These are phyloP conservation scores for Solanum hybrid DNA, from an alignment of 305 asterid genomes.

Conservation along the genomic window DNA sequence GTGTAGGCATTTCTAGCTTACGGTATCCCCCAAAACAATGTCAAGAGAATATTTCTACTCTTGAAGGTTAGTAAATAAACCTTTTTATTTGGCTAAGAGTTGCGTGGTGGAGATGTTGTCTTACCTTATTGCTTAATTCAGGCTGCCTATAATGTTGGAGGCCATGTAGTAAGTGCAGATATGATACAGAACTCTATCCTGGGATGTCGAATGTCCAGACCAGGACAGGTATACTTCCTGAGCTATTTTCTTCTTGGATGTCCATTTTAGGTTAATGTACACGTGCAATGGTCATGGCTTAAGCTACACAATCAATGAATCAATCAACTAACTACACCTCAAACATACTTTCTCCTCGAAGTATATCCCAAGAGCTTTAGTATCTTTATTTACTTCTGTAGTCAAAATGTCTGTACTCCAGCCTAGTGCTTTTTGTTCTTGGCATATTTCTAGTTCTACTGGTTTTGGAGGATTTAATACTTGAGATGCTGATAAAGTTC, in stretches of 20 bases:
- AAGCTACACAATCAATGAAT: not conserved
- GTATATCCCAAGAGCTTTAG: not conserved
- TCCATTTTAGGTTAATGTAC: not conserved
- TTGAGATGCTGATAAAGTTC: conserved; percentile 20
- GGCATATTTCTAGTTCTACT: not conserved
- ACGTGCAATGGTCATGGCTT: not conserved
- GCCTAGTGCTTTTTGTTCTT: not conserved
- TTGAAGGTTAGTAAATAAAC: conserved; percentile 48
- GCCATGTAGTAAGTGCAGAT: conserved; percentile 78
- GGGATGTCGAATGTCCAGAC: conserved; percentile 78
- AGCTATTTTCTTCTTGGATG: not conserved
- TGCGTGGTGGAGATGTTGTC: conserved; percentile 3
- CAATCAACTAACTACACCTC: not conserved
- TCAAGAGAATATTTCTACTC: conserved; percentile 75
- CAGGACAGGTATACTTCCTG: conserved; percentile 60
- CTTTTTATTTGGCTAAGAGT: not conserved
- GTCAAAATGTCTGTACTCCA: not conserved
- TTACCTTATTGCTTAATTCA: conserved; percentile 22
- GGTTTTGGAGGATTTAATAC: not conserved
- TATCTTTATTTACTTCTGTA: not conserved
- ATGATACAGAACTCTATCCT: conserved; percentile 73
- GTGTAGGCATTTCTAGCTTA: conserved; percentile 81
- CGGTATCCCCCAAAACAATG: conserved; percentile 80
- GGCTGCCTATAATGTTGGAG: conserved; percentile 98
- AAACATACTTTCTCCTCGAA: not conserved